Base-by-base conservation (phyloP, 495 filamentous ascomycete species). In the Aspergillus sparsus region DNA sequence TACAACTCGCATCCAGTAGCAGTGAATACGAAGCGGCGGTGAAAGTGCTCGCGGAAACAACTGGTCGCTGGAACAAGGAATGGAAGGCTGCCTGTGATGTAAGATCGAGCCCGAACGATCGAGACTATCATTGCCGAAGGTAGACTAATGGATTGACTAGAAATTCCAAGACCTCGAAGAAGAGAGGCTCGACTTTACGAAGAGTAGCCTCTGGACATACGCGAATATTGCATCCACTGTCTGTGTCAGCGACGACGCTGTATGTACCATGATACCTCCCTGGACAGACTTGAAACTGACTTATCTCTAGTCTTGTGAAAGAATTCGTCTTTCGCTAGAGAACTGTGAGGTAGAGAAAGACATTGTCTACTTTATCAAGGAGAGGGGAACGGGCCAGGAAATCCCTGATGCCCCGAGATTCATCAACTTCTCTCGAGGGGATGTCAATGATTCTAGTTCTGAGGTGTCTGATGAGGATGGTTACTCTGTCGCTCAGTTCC, bases 131-230 rank as follows among this genome's bases (percentile, higher is more conserved):
- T 7, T 7, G 12, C 10, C 8, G n/a, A 10, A 12, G 18, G 31
- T 21, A 52, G 58, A n/a, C 72, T 79, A 58, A 80, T 60, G 16
- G 13, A 31, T 46, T 47, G 21, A 8, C 63, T 3, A 88, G 85
- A 98, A 97, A 83, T 99, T 99, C 74, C 95, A 99, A 84, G 95
- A 99, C 67, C 85, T 99, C 9, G 95, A 99, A 75, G 95, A 98
- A 71, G 95, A 99, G 76, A 82, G 95, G 44, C 82, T 99, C 33
- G 95, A 99, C 70, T 98, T 95, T 69, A 90, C 90, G 57, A 99
- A 98, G 79, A 93, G 88, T 76, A 98, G 95, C 68, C 80, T 98
- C 11, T 99, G 95, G 95, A 91, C 84, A 16, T 98, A 97, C 68
- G 95, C 95, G 31, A 99, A 99, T 67, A 90, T 98, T 62, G 88